Conservation (phyloP, 352 stramenopile genomes). For the Blastocystis sp. region DNA sequence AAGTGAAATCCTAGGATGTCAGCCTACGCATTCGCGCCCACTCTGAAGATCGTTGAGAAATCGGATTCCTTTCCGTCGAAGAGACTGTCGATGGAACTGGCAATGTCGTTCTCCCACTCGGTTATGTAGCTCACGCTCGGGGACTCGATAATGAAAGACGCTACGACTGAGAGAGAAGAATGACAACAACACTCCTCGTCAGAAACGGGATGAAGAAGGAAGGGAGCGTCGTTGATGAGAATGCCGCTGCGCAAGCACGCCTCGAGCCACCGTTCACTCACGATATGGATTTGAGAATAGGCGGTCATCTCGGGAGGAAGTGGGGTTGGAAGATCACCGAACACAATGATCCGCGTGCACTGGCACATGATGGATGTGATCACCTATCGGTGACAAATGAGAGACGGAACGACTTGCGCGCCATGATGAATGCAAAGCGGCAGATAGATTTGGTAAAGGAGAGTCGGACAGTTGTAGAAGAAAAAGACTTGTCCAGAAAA, state of each 20-base stretch:
- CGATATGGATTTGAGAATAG: not conserved
- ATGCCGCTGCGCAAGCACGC: not conserved
- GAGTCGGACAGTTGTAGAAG: not conserved
- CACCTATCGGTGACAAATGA: not conserved
- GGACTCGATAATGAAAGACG: not conserved
- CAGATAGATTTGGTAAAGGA: not conserved
- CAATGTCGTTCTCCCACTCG: slow-evolving; percentile 64
- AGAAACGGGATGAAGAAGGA: not conserved
- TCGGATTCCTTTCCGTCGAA: slow-evolving; percentile 17
- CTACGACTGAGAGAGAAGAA: not conserved
- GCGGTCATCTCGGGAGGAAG: not conserved
- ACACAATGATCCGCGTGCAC: not conserved
- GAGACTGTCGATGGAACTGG: slow-evolving; percentile 28
- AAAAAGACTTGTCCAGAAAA: not conserved
- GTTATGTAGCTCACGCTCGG: not conserved
- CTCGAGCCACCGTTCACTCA: not conserved
- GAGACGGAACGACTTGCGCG: not conserved
- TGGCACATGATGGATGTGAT: not conserved
- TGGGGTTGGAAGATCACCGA: not conserved
- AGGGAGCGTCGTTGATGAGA: not conserved
- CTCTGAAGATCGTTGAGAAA: not conserved
- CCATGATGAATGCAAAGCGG: not conserved
- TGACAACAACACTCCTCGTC: not conserved
- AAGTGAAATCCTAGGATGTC: slow-evolving; percentile 7
- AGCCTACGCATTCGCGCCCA: not conserved